Conservation (phyloP, 345 rosid genomes). For the Brassica juncea region DNA sequence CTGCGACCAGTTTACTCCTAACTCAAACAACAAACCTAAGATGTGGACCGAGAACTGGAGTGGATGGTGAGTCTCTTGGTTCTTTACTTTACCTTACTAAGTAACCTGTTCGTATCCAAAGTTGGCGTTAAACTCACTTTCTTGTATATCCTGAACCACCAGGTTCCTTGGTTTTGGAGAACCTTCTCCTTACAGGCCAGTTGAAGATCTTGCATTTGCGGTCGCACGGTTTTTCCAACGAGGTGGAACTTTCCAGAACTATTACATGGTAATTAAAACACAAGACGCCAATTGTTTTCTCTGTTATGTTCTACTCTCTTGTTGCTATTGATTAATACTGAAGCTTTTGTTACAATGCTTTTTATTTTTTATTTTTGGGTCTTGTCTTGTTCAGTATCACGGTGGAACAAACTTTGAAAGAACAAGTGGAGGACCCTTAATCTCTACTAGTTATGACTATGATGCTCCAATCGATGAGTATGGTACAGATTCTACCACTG, state of each 20-base stretch:
- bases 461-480: conserved; percentile 98
- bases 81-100: background rate
- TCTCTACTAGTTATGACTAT: conserved; percentile 90
- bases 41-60: conserved; percentile 99
- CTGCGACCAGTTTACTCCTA: conserved; percentile 96
- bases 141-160: conserved; percentile 12
- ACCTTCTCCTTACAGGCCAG: conserved; percentile 82
- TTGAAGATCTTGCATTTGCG: conserved; percentile 87
- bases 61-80: conserved; percentile 67
- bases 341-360: background rate
- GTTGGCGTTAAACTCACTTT: conserved; percentile 16
- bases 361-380: background rate
- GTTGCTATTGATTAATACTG: background rate
- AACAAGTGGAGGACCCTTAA: conserved; percentile 85
- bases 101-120: background rate
- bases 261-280: conserved; percentile 70
- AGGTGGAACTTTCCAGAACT: conserved; percentile 96
- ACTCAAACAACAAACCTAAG: conserved; percentile 78
- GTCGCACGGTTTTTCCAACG: conserved; percentile 90
- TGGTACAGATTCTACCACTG: conserved; percentile 49
- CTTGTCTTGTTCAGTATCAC: conserved; percentile 61
- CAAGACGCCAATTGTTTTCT: background rate
- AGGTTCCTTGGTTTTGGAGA: conserved; percentile 88
- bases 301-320: background rate
- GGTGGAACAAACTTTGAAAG: conserved; percentile 96